Percentiles rank a stretch among this genome's conserved stretches.
Conservation (phyloP, 2,329 filamentous ascomycete species). For the Pseudogymnoascus sp. region DNA sequence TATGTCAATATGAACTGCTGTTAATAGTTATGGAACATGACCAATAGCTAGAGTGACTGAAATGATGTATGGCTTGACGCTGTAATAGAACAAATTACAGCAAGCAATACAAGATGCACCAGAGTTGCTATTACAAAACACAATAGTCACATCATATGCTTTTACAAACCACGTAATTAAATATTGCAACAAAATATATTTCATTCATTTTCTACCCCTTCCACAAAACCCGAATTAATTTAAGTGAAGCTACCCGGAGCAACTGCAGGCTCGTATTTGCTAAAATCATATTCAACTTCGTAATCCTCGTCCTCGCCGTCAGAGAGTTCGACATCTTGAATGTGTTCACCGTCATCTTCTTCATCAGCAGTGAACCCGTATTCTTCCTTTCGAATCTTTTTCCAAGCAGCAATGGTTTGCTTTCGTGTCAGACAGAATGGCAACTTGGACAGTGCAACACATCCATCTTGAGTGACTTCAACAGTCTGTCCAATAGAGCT, state of each 20-base stretch:
- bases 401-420: slow-evolving; percentile 29
- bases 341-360: slow-evolving; percentile 27
- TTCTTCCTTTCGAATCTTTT: slow-evolving; percentile 28
- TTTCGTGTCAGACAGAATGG: slow-evolving; percentile 27
- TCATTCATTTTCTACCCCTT: not conserved
- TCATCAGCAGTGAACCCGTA: slow-evolving; percentile 27
- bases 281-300: slow-evolving; percentile 30
- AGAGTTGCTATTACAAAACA: not conserved
- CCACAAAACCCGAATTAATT: not conserved
- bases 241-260: not conserved
- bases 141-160: not conserved
- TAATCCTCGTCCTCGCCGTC: slow-evolving; percentile 28
- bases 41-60: not conserved
- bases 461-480: slow-evolving; percentile 26
- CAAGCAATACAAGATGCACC: not conserved
- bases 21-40: not conserved
- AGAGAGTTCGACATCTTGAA: slow-evolving; percentile 27
- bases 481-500: slow-evolving; percentile 27
- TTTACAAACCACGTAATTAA: not conserved
- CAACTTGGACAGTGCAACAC: slow-evolving; percentile 27
- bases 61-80: not conserved
- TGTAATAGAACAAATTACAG: not conserved
- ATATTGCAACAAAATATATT: not conserved
- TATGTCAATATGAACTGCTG: not conserved
- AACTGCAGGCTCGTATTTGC: slow-evolving; percentile 19